Percentiles rank a stretch among this genome's conserved stretches.
Conservation (phyloP, 345 rosid species). For the Erodium maritimum region DNA sequence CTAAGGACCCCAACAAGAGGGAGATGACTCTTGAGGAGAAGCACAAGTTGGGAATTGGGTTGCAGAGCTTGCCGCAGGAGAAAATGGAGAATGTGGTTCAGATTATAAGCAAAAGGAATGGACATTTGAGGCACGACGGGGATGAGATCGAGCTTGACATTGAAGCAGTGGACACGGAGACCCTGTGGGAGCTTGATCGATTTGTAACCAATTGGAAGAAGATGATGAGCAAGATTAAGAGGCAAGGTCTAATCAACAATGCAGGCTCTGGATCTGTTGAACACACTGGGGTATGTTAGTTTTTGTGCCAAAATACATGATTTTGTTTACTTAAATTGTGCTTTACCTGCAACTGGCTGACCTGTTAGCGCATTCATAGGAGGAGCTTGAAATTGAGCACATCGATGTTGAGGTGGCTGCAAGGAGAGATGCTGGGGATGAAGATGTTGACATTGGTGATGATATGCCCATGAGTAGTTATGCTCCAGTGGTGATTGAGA, state of each 20-base stretch:
- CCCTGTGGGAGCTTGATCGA: conserved; percentile 36
- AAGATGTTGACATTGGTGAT: conserved; percentile 46
- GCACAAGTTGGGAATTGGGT: conserved; percentile 18
- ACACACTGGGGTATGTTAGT: neutral
- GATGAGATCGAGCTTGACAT: conserved; percentile 35
- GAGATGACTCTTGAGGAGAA: conserved; percentile 37
- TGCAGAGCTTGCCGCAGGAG: conserved; percentile 29
- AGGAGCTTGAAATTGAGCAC: neutral
- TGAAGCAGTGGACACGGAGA: conserved; percentile 24
- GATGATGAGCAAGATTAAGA: conserved; percentile 19
- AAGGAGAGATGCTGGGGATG: conserved; percentile 22
- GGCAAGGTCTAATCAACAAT: conserved; percentile 21
- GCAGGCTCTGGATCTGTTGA: neutral
- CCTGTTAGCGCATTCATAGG: neutral
- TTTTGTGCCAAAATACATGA: too few relatives aligned
- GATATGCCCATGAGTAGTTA: conserved; percentile 25
- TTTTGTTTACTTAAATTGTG: neutral
- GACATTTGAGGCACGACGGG: conserved; percentile 18
- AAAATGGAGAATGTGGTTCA: conserved; percentile 24
- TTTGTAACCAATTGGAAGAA: conserved; percentile 23
- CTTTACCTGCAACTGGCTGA: neutral
- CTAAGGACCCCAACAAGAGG: conserved; percentile 26
- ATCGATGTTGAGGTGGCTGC: neutral
- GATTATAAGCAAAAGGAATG: conserved; percentile 26
- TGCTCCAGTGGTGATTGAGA: conserved; percentile 40